These are phyloP conservation scores for Talaromyces sp. DNA, from an alignment of 2,329 filamentous ascomycete species.

Conservation along the genomic window DNA sequence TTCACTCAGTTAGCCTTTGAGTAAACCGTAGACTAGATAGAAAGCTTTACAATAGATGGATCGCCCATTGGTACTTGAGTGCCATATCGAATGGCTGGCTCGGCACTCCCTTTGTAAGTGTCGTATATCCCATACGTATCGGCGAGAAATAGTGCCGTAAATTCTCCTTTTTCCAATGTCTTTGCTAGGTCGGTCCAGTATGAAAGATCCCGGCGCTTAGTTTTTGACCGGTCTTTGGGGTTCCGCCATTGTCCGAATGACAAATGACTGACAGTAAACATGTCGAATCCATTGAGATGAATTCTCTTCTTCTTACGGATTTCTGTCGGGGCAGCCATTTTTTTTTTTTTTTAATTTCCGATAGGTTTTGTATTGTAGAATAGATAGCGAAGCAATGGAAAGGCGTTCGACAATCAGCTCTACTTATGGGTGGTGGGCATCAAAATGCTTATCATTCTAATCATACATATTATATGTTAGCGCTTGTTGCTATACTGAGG, in stretches of 20 bases:
- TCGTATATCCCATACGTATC: conserved; percentile 60
- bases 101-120: conserved; percentile 60
- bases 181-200: conserved; percentile 49
- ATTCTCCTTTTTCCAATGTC: conserved; percentile 47
- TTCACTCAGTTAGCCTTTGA: conserved; percentile 21
- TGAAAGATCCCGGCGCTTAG: conserved; percentile 39
- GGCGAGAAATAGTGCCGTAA: conserved; percentile 52
- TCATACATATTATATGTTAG: background rate
- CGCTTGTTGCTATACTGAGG: background rate
- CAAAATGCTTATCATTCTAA: background rate
- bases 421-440: background rate
- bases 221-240: conserved; percentile 33
- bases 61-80: conserved; percentile 70
- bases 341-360: background rate
- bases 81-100: conserved; percentile 58
- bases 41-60: conserved; percentile 42
- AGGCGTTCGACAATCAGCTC: background rate
- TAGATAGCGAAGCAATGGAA: background rate
- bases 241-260: conserved; percentile 30
- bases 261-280: conserved; percentile 38
- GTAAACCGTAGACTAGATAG: background rate
- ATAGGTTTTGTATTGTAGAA: background rate
- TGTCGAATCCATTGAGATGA: conserved; percentile 41
- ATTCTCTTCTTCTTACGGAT: conserved; percentile 19
- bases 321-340: background rate